Base-by-base conservation (phyloP, 176 grass and related monocot species). In the Tuctoria greenei region DNA sequence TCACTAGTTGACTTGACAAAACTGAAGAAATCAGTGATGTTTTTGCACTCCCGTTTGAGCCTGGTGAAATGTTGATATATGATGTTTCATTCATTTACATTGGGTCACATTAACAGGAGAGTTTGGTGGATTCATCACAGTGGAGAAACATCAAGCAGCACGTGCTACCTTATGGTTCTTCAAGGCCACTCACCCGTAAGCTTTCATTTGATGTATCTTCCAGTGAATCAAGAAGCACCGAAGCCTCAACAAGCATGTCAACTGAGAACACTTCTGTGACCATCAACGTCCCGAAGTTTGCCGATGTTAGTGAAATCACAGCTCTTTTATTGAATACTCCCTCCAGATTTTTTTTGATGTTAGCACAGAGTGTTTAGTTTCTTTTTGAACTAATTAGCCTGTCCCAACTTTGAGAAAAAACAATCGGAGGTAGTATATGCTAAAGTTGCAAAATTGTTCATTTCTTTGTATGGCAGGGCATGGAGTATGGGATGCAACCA, bases 111-210 rank as follows among this genome's bases (percentile, higher is more conserved):
- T 74, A 43, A 41, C 82, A 99, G 96, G 96, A 93, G 71, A 82
- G 83, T 42, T 84, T 74, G 0, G 74, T 90, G 47, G 92, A 88
- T 60, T 26, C 85, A 71, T 76, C 76, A 66, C 88, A 99, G 66
- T 95, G 92, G 96, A 92, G 87, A 86, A 95, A 67, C 85, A 87
- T 90, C 71, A 95, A 92, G 77, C 89, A 90, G 11, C 92, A 99
- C 26, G 83, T 90, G 49, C 80, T 92, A 81, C 89, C 96, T 66
- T 92, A 88, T 71, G 89, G 89, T 61, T 90, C 65, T 87, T 88
- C 92, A 31, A 95, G 93, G 67, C 83, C 88, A 6, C 80, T 95
- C 52, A 92, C 92, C 74, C 68, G 87, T 24, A 95, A 95, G 69
- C 80, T 88, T 85, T 90, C 96, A 37, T 74, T 90, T 52, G 92